Percentiles rank a stretch among this genome's conserved stretches.
phyloP scores from a whole-genome alignment of 2,329 filamentous ascomycete genomes.

The Neoarthrinium moseri region DNA sequence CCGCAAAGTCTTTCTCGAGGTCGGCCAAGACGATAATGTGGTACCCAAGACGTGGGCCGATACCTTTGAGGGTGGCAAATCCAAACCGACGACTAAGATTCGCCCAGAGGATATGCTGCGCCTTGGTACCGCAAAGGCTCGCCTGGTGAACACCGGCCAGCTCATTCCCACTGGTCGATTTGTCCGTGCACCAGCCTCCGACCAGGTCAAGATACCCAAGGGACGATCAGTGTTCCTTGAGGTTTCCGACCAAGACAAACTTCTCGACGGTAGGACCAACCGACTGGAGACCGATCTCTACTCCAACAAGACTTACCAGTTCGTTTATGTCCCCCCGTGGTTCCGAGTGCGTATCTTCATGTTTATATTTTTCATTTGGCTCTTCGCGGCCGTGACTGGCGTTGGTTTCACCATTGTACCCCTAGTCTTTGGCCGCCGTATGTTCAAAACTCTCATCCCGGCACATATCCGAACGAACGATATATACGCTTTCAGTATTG shows the following conservation, averaged over 20 bases:
- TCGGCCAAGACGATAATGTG: constrained; percentile 39
- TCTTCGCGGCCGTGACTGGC: constrained; percentile 86
- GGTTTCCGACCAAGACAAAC: constrained; percentile 65
- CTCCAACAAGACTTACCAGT: constrained; percentile 61
- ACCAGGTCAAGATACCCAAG: constrained; percentile 92
- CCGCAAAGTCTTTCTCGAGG: constrained; percentile 44
- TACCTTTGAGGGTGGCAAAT: constrained; percentile 47
- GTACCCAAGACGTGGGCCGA: constrained; percentile 58
- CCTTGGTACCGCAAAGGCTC: constrained; percentile 38
- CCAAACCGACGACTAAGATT: constrained; percentile 38
- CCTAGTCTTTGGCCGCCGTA: constrained; percentile 75
- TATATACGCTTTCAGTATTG: constrained; percentile 92
- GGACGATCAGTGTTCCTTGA: constrained; percentile 77
- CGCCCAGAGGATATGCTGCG: constrained; percentile 32
- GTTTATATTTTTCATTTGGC: constrained; percentile 89
- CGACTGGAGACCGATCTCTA: constrained; percentile 49
- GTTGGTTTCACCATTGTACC: constrained; percentile 84
- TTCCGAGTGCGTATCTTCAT: constrained; percentile 78
- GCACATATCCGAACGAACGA: constrained; percentile 79
- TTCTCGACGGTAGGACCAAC: constrained; percentile 63
- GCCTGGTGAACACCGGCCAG: constrained; percentile 47
- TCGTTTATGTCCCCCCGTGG: constrained; percentile 79
- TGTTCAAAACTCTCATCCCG: constrained; percentile 74
- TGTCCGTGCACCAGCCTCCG: constrained; percentile 89
- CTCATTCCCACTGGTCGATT: constrained; percentile 74